phyloP scores from a whole-genome alignment of 2,329 filamentous ascomycete genomes.

The Amauroascus niger region DNA sequence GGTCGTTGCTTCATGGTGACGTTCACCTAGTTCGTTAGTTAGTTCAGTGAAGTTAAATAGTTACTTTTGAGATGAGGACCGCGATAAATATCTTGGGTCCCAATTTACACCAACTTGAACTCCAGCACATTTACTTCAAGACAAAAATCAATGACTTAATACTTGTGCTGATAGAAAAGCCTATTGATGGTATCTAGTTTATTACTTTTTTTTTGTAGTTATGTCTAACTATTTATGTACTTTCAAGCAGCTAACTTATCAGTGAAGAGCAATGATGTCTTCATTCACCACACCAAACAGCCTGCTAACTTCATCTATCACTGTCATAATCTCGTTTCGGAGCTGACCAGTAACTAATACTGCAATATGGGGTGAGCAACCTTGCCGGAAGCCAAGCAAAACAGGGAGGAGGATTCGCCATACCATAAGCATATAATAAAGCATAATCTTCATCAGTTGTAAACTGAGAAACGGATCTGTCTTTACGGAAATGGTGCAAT shows the following conservation, averaged over 20 bases:
- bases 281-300: slow-evolving; percentile 54
- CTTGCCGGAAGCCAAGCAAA: background rate
- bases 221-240: no score
- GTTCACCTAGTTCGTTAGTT: no score
- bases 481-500: slow-evolving; percentile 76
- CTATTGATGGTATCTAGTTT: no score
- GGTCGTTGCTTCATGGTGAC: background rate
- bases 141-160: no score
- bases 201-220: no score
- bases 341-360: slow-evolving; percentile 54
- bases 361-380: slow-evolving; percentile 22
- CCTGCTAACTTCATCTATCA: slow-evolving; percentile 47
- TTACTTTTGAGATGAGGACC: no score
- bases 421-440: slow-evolving; percentile 80
- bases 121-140: no score
- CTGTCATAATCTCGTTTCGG: slow-evolving; percentile 45
- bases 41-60: no score
- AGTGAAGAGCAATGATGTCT: slow-evolving; percentile 50
- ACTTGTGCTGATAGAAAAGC: no score
- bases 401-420: slow-evolving; percentile 26
- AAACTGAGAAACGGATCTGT: slow-evolving; percentile 43
- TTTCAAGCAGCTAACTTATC: no score
- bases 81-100: no score
- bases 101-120: no score
- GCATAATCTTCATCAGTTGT: slow-evolving; percentile 63